phyloP scores from a whole-genome alignment of 2,329 filamentous ascomycete genomes.

The Alternaria sp. region DNA sequence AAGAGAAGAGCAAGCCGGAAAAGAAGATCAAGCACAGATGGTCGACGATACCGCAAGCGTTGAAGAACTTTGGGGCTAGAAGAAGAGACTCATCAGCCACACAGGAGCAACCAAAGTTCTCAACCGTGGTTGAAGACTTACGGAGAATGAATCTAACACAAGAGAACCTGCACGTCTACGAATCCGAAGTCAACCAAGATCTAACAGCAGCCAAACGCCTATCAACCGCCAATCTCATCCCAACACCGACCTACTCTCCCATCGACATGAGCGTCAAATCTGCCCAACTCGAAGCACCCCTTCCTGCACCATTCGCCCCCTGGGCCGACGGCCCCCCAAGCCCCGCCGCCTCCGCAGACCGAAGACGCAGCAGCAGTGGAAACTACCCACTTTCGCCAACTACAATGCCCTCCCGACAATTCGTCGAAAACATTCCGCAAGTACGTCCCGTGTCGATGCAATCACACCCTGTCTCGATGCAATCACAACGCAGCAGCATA shows the following conservation, averaged over 20 bases:
- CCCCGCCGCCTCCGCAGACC: conserved; percentile 26
- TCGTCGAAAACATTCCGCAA: conserved; percentile 19
- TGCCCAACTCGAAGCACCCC: conserved; percentile 18
- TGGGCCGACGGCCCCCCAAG: conserved; percentile 35
- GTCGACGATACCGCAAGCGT: conserved; percentile 35
- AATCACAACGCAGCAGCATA: conserved; percentile 18
- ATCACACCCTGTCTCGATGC: conserved; percentile 28
- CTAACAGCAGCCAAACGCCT: conserved; percentile 18
- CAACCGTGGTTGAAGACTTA: conserved; percentile 21
- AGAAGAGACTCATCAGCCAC: conserved; percentile 27
- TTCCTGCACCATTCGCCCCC: conserved; percentile 37
- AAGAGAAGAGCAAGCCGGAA: conserved; percentile 28
- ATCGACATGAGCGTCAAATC: conserved; percentile 21
- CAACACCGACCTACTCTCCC: conserved; percentile 37
- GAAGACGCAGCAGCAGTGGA: conserved; percentile 23
- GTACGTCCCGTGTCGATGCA: conserved; percentile 29
- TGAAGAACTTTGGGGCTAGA: conserved; percentile 34
- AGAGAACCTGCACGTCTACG: conserved; percentile 23
- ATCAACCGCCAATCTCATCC: conserved; percentile 27
- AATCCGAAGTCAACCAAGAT: conserved; percentile 16
- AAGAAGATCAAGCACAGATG: conserved; percentile 37
- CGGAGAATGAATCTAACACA: conserved; percentile 28
- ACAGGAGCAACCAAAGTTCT: conserved; percentile 23
- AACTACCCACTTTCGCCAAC: conserved; percentile 25
- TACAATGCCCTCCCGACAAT: conserved; percentile 15